A percentile compares a stretch with the other conserved stretches of the same genome.
These are phyloP conservation scores for Melastoma candidum DNA, from an alignment of 441 rosid genomes.

Conservation along the genomic window DNA sequence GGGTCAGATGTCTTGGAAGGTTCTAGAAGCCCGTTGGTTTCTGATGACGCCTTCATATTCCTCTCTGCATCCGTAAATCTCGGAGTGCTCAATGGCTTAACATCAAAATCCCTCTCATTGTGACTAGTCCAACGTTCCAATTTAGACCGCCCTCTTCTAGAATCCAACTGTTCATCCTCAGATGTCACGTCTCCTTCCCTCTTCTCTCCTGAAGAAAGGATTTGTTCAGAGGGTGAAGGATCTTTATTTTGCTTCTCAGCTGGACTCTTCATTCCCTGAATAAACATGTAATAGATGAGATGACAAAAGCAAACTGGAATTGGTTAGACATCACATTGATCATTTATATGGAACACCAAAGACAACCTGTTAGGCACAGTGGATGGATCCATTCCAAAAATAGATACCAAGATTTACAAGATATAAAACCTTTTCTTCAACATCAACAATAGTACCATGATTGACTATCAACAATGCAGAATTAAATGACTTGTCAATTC, in stretches of 20 bases:
- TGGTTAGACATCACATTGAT: background rate
- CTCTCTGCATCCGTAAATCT: slow-evolving; percentile 55
- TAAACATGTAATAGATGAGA: slow-evolving; percentile 24
- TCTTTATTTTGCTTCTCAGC: slow-evolving; percentile 32
- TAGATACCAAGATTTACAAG: no score
- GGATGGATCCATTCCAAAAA: no score
- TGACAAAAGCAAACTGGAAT: slow-evolving; percentile 15
- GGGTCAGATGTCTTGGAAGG: slow-evolving; percentile 27
- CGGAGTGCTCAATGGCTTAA: slow-evolving; percentile 46
- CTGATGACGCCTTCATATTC: slow-evolving; percentile 31
- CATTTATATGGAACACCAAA: no score
- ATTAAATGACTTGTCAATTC: no score
- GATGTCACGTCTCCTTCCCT: slow-evolving; percentile 50
- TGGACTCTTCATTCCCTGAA: slow-evolving; percentile 52
- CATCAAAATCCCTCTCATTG: slow-evolving; percentile 63
- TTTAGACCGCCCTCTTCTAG: slow-evolving; percentile 78
- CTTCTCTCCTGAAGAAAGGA: slow-evolving; percentile 41
- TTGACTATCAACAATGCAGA: no score
- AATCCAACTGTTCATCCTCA: slow-evolving; percentile 72
- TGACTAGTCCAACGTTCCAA: slow-evolving; percentile 96
- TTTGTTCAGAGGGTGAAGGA: slow-evolving; percentile 30
- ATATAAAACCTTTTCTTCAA: no score
- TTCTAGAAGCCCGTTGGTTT: slow-evolving; percentile 27
- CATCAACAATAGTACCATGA: no score
- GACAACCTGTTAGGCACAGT: no score